Conservation (phyloP, 2,329 filamentous ascomycete species). For the Fusarium multiceps region DNA sequence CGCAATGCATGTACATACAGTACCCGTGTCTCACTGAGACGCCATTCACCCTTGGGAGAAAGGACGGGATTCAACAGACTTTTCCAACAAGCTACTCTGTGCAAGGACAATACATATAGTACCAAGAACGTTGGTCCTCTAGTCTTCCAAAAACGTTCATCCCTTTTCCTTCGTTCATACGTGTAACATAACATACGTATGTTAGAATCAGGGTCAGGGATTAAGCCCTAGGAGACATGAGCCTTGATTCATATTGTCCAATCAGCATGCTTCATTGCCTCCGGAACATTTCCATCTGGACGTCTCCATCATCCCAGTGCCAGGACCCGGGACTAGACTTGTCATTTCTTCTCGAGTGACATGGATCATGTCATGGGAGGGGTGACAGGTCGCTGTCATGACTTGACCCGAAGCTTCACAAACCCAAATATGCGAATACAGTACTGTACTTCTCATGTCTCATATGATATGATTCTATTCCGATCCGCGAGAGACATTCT, state of each 20-base stretch:
- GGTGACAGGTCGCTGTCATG: slow-evolving; percentile 23
- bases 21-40: slow-evolving; percentile 38
- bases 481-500: slow-evolving; percentile 12
- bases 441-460: slow-evolving; percentile 8
- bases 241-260: slow-evolving; percentile 7
- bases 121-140: not conserved
- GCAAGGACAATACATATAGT: not conserved
- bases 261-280: slow-evolving; percentile 9
- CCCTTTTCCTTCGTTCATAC: not conserved
- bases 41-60: not conserved
- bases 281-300: slow-evolving; percentile 29
- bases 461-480: slow-evolving; percentile 16
- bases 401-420: slow-evolving; percentile 18
- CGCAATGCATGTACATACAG: slow-evolving; percentile 1
- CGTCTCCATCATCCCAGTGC: not conserved
- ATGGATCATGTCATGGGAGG: slow-evolving; percentile 24
- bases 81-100: not conserved
- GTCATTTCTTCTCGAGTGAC: slow-evolving; percentile 25
- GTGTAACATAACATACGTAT: not conserved
- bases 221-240: slow-evolving; percentile 13
- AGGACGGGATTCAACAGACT: not conserved
- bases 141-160: slow-evolving; percentile 16
- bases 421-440: slow-evolving; percentile 8
- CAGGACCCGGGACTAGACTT: slow-evolving; percentile 13
- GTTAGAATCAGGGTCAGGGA: not conserved